A percentile compares a stretch with the other conserved stretches of the same genome.
phyloP scores from a whole-genome alignment of 2,329 filamentous ascomycete species.

The Ophiocordyceps camponoti-rufipedis region DNA sequence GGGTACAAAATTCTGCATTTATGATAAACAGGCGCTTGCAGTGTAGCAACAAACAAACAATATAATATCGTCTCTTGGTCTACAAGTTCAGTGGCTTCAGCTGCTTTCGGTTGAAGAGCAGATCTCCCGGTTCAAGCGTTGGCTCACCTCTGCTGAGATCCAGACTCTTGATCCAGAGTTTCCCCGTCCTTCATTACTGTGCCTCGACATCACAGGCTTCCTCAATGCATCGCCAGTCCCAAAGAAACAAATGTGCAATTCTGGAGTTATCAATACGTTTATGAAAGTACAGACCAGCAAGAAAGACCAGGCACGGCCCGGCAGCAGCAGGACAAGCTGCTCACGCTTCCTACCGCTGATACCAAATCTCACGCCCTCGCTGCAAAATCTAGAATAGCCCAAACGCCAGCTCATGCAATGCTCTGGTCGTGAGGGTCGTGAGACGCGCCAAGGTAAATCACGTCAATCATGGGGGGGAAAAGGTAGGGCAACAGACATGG shows the following conservation, averaged over 20 bases:
- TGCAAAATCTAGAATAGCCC: slow-evolving; percentile 6
- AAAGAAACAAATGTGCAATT: no score
- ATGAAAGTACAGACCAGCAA: background rate
- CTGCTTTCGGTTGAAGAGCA: no score
- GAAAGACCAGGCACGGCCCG: background rate
- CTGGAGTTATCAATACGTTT: background rate
- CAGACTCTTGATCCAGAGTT: no score
- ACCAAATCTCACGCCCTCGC: background rate
- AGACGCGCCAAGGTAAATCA: background rate
- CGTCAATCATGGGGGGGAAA: background rate
- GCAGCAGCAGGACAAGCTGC: background rate
- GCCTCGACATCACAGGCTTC: no score
- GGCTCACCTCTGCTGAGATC: no score
- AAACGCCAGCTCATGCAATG: slow-evolving; percentile 11
- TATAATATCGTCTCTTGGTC: background rate
- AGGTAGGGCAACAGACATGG: background rate
- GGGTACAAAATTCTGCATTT: background rate
- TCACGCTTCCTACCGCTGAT: no score
- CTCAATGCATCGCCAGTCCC: no score
- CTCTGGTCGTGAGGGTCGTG: slow-evolving; percentile 11
- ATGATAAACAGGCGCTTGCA: background rate
- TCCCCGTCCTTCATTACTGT: no score
- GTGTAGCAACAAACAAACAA: background rate
- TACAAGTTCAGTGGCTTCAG: no score
- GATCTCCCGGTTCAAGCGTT: no score